These are phyloP conservation scores for Thalassiosira ordinaria DNA, from an alignment of 352 stramenopile species.

Conservation along the genomic window DNA sequence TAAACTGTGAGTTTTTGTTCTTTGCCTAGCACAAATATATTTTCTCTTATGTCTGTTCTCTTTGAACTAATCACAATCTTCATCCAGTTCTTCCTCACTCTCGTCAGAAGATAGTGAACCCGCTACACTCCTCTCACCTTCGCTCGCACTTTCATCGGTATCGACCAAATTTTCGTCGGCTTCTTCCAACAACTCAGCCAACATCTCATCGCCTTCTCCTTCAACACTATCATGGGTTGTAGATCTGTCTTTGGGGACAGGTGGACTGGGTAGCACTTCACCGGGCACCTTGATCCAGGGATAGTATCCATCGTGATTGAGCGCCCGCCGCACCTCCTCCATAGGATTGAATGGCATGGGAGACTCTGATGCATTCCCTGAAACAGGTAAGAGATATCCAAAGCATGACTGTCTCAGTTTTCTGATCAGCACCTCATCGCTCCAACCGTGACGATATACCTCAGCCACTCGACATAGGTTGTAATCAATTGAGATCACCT, in stretches of 20 bases:
- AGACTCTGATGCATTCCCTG: not conserved
- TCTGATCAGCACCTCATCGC: not conserved
- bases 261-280: not conserved
- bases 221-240: too few relatives aligned
- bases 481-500: conserved; percentile 18
- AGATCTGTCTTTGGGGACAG: too few relatives aligned
- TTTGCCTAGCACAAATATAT: not conserved
- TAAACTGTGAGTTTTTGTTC: not conserved
- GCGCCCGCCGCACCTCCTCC: not conserved
- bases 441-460: not conserved
- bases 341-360: conserved; percentile 10
- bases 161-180: conserved; percentile 9
- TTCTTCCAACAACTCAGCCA: too few relatives aligned
- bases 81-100: conserved; percentile 2
- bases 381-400: conserved; percentile 3
- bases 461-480: conserved; percentile 8
- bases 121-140: conserved; percentile 12
- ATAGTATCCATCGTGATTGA: conserved; percentile 5
- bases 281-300: not conserved
- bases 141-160: conserved; percentile 6
- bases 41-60: too few relatives aligned
- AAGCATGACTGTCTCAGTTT: not conserved
- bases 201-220: too few relatives aligned
- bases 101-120: not conserved
- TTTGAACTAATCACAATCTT: too few relatives aligned